phyloP scores from a whole-genome alignment of 1,139 yeast species.

The Pichia cactophila region DNA sequence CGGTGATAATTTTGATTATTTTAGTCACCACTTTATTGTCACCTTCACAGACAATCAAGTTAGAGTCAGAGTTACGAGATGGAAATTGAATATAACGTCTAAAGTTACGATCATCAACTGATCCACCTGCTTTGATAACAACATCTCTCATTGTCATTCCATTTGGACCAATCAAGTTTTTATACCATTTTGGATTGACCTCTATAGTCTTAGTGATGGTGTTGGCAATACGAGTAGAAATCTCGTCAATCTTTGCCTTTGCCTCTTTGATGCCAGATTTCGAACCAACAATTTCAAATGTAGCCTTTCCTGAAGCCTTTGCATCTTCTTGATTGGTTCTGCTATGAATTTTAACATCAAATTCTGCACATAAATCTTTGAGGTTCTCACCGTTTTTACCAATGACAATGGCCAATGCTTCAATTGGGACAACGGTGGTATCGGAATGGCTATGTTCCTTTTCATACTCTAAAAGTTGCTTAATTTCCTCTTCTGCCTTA shows the following conservation, averaged over 20 bases:
- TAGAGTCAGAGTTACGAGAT: constrained; percentile 56
- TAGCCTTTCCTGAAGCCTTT: constrained; percentile 39
- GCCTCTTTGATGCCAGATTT: constrained; percentile 77
- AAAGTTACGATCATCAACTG: constrained; percentile 37
- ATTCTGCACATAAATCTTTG: constrained; percentile 72
- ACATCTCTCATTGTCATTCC: constrained; percentile 74
- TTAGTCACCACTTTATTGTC: constrained; percentile 66
- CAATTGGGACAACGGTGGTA: constrained; percentile 56
- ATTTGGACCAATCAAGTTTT: constrained; percentile 71
- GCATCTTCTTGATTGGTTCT: constrained; percentile 30
- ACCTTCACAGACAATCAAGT: constrained; percentile 63
- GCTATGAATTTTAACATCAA: constrained; percentile 65
- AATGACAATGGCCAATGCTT: constrained; percentile 74
- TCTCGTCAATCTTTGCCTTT: constrained; percentile 48
- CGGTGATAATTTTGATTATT: constrained; percentile 56
- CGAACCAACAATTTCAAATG: constrained; percentile 69
- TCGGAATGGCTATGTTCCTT: constrained; percentile 75
- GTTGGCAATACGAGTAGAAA: constrained; percentile 64
- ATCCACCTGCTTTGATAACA: constrained; percentile 67
- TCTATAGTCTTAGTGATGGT: constrained; percentile 51
- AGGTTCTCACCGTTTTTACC: constrained; percentile 86
- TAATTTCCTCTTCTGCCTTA: constrained; percentile 79
- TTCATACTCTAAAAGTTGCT: constrained; percentile 79
- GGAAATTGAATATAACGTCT: constrained; percentile 69
- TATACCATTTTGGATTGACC: constrained; percentile 75